Evolutionary conservation across 768 basidiomycete species (phyloP).

Genomic region (Tulasnella sp.): DNA sequence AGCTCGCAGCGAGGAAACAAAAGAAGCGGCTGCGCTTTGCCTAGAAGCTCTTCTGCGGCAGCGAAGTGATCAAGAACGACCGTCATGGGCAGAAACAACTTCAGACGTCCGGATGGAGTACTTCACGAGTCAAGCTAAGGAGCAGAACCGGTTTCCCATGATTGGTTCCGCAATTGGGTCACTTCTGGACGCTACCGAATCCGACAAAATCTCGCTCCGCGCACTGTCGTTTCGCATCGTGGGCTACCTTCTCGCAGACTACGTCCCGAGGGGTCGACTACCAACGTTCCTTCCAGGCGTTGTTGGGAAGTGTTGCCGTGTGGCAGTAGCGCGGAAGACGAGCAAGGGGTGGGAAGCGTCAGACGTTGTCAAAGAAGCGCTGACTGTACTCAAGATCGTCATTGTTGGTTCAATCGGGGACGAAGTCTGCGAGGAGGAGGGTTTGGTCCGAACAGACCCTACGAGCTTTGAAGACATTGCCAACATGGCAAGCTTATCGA

Average conservation of each 20-base stretch:
- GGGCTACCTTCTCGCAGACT: slow-evolving; percentile 37
- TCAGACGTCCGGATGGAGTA: slow-evolving; percentile 3
- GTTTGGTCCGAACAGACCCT: slow-evolving; percentile 41
- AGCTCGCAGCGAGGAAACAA: slow-evolving; percentile 70
- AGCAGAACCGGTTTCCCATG: slow-evolving; percentile 51
- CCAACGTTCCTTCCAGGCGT: slow-evolving; percentile 76
- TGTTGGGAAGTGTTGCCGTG: slow-evolving; percentile 62
- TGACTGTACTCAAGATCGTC: slow-evolving; percentile 43
- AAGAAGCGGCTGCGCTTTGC: slow-evolving; percentile 59
- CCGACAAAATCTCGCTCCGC: slow-evolving; percentile 51
- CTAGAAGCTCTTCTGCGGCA: slow-evolving; percentile 51
- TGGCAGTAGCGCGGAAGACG: slow-evolving; percentile 42
- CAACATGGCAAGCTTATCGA: background rate
- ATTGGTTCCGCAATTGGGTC: slow-evolving; percentile 74
- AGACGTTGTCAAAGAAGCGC: slow-evolving; percentile 46
- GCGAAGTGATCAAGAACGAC: slow-evolving; percentile 25
- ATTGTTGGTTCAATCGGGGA: slow-evolving; percentile 56
- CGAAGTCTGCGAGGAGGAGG: slow-evolving; percentile 49
- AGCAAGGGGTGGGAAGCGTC: slow-evolving; percentile 54
- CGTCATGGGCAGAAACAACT: slow-evolving; percentile 24
- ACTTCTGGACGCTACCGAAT: slow-evolving; percentile 47
- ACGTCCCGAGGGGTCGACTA: slow-evolving; percentile 35
- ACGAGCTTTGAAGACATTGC: slow-evolving; percentile 50
- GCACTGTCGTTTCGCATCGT: slow-evolving; percentile 48
- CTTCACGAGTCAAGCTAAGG: slow-evolving; percentile 17